Base-by-base conservation (phyloP, 2,329 filamentous ascomycete genomes). In the Triangularia setosa region DNA sequence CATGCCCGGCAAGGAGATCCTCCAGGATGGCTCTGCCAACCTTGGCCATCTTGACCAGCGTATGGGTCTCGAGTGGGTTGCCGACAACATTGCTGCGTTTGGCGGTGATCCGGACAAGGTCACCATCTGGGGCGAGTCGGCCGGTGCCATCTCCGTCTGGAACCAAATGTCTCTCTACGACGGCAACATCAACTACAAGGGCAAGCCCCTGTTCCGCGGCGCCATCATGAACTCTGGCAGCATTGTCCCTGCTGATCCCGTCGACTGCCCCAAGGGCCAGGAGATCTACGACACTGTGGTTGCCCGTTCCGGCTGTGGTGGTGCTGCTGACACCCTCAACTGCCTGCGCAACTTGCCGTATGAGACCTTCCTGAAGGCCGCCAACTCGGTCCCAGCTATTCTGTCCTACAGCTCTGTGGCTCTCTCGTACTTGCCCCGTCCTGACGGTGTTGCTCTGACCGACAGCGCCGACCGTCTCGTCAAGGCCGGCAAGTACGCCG, bases 101-200 rank as follows among this genome's bases (percentile, higher is more conserved):
- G 92, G 92, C 9, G 92, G 92, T 14, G 90, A 94, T 73, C 88
- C 90, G 0, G 79, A 81, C n/a, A 90, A 90, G 73, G 90, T 93
- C 5, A 93, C 90, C 0, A 88, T 94, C 65, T 92, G 88, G 88
- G 91, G 91, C 25, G 87, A 93, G 73, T 87, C 84, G 1, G 88
- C 89, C 0, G 88, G 89, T 0, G 79, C 86, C 14, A 92, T 93
- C 67, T 92, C 89, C 0, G 89, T 91, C 1, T 84, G 90, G 58
- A 85, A 93, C 71, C 91, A 94, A 69, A 92, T 92, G 84, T 79
- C 86, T 1, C 79, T 93, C 11, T 92, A 91, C 69, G 84, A 86
- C 33, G 91, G 91, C 6, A 80, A 94, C 74, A 85, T 86, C 72
- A 87, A 80, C 0, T 93, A 93, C 78, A 92, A 93, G 2, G 89